Evolutionary conservation across 2,329 filamentous ascomycete species (phyloP), one percentile per base, ranked within the genome.

Genomic region (Macrophomina tecta): DNA sequence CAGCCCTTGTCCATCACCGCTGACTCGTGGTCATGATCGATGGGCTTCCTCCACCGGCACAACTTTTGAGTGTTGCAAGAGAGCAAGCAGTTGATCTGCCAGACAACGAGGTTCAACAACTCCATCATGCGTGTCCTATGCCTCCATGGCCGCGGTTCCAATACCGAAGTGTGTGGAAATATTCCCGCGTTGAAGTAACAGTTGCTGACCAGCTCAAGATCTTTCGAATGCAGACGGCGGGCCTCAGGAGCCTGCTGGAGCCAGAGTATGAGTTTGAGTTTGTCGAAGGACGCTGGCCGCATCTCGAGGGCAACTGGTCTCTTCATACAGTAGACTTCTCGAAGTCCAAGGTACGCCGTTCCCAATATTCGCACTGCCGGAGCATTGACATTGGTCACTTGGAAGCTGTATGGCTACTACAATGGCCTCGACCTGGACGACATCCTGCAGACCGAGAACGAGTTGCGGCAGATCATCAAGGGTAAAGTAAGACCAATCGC

Each of bases 171-270:
- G 23, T 28, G 46, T 11, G 8, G 18, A 23, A 23, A 3, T 23
- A 23, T 23, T 23, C 23, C 23, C 23, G 23, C 23, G 23, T 23
- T 23, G 23, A 23, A 23, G 23, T 23, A 23, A 23, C 23, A 23
- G 23, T 23, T 23, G 28, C 18, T 28, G 23, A 49, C 16, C 46
- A 23, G 23, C 23, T 23, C 23, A 23, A 49, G 46, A 49, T 49
- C 46, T 49, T 49, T 18, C 46, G 46, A n/a, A 49, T 49, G 46
- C 46, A 49, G 18, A 49, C 46, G 12, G 46, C 46, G n/a, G 46
- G 46, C 18, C 1, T 49, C 6, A n/a, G 46, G 5, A 49, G 46
- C 12, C 46, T 49, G 6, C 23, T 49, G n/a, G 46, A 49, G 46
- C 46, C 46, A 1, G 46, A 49, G 18, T 49, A 49, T 30, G 46